phyloP scores from a whole-genome alignment of 208 protist species.

The Balamuthia mandrillaris region DNA sequence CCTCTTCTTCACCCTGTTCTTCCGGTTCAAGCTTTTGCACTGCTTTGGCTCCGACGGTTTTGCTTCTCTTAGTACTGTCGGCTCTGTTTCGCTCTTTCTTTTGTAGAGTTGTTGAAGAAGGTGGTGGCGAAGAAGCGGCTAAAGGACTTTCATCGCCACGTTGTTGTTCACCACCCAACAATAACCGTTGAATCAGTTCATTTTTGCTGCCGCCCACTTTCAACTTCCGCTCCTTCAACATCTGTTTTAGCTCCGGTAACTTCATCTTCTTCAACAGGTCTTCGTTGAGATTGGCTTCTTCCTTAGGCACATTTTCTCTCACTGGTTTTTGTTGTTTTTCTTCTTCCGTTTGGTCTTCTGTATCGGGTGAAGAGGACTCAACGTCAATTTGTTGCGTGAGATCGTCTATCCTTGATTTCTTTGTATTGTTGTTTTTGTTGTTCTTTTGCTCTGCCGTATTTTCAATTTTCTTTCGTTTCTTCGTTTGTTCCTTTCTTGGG shows the following conservation, averaged over 20 bases:
- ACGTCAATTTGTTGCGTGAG: background rate
- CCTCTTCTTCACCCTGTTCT: background rate
- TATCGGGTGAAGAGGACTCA: background rate
- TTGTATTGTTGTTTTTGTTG: background rate
- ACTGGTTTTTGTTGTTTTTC: background rate
- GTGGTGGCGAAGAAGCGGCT: no score
- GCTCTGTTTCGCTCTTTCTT: background rate
- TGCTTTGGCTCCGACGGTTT: background rate
- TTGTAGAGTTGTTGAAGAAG: no score
- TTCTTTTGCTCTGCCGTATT: background rate
- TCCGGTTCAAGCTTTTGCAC: background rate
- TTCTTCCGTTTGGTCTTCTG: background rate
- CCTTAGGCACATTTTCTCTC: no score
- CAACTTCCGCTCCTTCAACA: background rate
- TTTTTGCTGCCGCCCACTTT: background rate
- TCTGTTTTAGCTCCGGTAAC: background rate
- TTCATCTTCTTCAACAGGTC: background rate
- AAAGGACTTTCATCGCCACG: background rate
- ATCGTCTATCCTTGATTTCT: background rate
- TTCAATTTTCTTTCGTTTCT: no score
- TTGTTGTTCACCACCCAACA: background rate
- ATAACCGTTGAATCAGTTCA: background rate
- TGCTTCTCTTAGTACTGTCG: background rate
- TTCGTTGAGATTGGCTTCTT: no score
- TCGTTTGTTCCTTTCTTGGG: no score